Base-by-base conservation (phyloP, 2,329 filamentous ascomycete genomes). In the Pseudopithomyces maydicus region DNA sequence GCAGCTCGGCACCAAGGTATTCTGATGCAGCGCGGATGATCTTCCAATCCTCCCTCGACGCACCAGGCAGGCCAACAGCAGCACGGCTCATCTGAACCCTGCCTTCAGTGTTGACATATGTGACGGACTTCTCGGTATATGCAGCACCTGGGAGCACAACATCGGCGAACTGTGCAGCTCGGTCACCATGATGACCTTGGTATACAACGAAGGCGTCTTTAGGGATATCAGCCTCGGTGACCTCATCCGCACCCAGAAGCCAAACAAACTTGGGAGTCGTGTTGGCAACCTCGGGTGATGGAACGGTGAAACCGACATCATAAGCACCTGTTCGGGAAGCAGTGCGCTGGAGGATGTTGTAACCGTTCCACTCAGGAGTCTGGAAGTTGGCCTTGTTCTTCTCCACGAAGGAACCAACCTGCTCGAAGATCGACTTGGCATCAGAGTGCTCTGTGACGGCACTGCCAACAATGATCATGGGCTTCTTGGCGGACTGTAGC, bases 101-200 rank as follows among this genome's bases (percentile, higher is more conserved):
- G 55, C 95, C 95, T 79, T 99, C 95, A 0, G 95, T 98, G 86
- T 98, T 99, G 80, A 99, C 87, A 73, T 96, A 99, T 43, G 95
- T 99, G 58, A 88, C 93, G 22, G 90, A 87, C 84, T 98, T 99
- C 82, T 99, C 95, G 22, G 94, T 98, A 81, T 97, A 99, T 12
- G 95, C 92, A 49, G 92, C 92, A 65, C 92, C 94, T 26, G 95
- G 95, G 19, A 99, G 90, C 65, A 99, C 86, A 56, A 99, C 87
- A 71, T 99, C 94, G 47, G 95, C 95, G 59, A 97, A 86, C 79
- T 96, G 90, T 54, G 95, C 95, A 63, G 94, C 95, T 52, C 86
- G 86, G 80, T 99, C 95, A 79, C 95, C 95, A 78, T 99, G 95
- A 78, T 99, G 95, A 64, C 95, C 95, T 80, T 99, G 95, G 83